Base-by-base conservation (phyloP, 352 stramenopile species). In the Globisporangium iwayamae region DNA sequence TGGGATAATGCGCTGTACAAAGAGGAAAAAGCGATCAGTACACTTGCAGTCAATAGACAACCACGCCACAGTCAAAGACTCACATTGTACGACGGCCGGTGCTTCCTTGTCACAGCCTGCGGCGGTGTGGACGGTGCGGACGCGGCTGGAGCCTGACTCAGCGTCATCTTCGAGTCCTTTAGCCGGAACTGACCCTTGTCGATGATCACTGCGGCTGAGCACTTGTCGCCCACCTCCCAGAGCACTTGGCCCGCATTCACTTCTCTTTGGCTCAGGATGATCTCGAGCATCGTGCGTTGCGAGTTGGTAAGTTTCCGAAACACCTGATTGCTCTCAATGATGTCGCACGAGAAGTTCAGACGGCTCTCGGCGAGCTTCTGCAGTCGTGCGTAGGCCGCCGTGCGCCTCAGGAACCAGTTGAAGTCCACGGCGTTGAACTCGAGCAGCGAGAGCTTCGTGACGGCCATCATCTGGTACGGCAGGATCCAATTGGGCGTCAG, bases 231-330 rank as follows among this genome's bases (percentile, higher is more conserved):
- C 41, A 68, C 73, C 34, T 68, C 75, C 89, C 89, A 97, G 14
- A 97, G 53, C 41, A 89, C 72, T 41, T 94, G 81, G 4, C 87
- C 85, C 22, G 83, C 75, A 2, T 48, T 66, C 54, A 93, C 81
- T 28, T 83, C 74, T 8, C 74, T 70, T 41, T 86, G 78, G 43
- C 72, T 79, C 25, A 93, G 56, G 13, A 92, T 80, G 51, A 91
- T 92, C 73, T 97, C 88, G 28, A 97, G 75, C 36, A 88, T 79
- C n/a, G 90, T 95, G 46, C 89, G 91, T 61, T 97, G 89, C 16
- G 82, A 78, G 39, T 79, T 66, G 10, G 83, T 94, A n/a, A 96
- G 75, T 41, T 84, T 81, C 46, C 81, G 74, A 38, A 97, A 89
- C 3, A 96, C 76, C 59, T 82, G 74, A 59, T 96, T 96, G 41